Evolutionary conservation across 2,329 filamentous ascomycete genomes (phyloP), one percentile per base, ranked within the genome.

Genomic region (Alternaria brassicae): DNA sequence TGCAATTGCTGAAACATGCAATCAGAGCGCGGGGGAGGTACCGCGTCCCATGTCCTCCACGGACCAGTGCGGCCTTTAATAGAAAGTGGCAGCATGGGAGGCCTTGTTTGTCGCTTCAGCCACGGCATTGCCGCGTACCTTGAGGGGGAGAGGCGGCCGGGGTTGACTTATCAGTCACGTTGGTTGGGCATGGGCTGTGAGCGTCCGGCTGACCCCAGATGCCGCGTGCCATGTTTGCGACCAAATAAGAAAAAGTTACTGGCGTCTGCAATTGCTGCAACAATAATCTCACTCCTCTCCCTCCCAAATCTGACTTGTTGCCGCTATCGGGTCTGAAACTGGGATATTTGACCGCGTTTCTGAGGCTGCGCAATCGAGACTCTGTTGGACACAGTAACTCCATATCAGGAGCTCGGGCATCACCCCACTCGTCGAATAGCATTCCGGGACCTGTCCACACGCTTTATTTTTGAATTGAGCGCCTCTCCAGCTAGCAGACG

Each of bases 361-460:
- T 56, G 60, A 52, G 52, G 59, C 62, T 47, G 64, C 56, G 53
- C 41, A 44, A 57, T 59, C 55, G 58, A 61, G 58, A 63, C 59
- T 50, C 58, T 42, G 47, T 56, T 53, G 53, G 60, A 60, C 56
- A 56, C 60, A 59, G 56, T 59, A 56, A 65, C 65, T 59, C 64
- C 54, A 63, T 63, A 68, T 66, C 64, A 61, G 45, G 56, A 57
- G 60, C 65, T 63, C 66, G 61, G 67, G 49, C 67, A 53, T 60
- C 59, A 40, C 56, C 62, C 66, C 67, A 61, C 56, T 58, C 55
- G 65, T 67, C 54, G 66, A 58, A 58, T 58, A 58, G 51, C 69
- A 72, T 68, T 70, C 68, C 69, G 67, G 58, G 60, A 67, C 58
- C 65, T 68, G 63, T 68, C 62, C 63, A 68, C 68, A 70, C 64